Conservation (phyloP, 1,284 basidiomycete species). For the Rhodotorula sp. region DNA sequence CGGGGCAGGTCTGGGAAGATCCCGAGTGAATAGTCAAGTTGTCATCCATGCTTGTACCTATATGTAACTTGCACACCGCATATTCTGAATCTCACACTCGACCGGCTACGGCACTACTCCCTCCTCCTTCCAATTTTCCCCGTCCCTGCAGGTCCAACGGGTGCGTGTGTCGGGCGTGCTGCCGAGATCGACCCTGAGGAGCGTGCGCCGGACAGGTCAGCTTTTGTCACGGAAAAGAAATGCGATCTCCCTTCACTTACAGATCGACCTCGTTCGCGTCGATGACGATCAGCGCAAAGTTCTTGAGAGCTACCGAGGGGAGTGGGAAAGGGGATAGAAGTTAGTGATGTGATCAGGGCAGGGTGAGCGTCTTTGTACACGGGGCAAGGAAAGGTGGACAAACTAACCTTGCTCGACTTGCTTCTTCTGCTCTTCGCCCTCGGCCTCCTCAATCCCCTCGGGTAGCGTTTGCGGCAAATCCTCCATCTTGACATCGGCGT, state of each 20-base stretch:
- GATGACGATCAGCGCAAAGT: constrained; percentile 48
- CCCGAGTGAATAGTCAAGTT: constrained; percentile 5
- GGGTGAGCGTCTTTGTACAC: too few species aligned
- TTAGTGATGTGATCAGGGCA: too few species aligned
- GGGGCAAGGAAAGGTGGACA: too few species aligned
- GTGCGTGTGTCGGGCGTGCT: constrained; percentile 45
- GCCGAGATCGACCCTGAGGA: constrained; percentile 42
- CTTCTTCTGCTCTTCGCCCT: constrained; percentile 39
- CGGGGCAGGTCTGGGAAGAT: constrained; percentile 9
- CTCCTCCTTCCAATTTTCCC: constrained; percentile 44
- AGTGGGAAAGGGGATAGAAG: not conserved
- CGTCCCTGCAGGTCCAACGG: constrained; percentile 42
- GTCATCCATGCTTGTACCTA: not conserved
- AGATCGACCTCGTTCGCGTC: constrained; percentile 49
- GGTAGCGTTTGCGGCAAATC: constrained; percentile 47
- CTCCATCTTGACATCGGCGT: constrained; percentile 33
- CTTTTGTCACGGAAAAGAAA: too few species aligned
- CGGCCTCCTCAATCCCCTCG: constrained; percentile 43
- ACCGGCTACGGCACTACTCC: constrained; percentile 45
- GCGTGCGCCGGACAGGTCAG: not conserved
- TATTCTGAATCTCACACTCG: too few species aligned
- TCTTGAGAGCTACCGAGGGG: constrained; percentile 13
- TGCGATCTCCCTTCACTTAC: constrained; percentile 18
- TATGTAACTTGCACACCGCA: too few species aligned
- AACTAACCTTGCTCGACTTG: constrained; percentile 29